Conservation (phyloP, 75 land plant species). For the Sequoiadendron giganteum region DNA sequence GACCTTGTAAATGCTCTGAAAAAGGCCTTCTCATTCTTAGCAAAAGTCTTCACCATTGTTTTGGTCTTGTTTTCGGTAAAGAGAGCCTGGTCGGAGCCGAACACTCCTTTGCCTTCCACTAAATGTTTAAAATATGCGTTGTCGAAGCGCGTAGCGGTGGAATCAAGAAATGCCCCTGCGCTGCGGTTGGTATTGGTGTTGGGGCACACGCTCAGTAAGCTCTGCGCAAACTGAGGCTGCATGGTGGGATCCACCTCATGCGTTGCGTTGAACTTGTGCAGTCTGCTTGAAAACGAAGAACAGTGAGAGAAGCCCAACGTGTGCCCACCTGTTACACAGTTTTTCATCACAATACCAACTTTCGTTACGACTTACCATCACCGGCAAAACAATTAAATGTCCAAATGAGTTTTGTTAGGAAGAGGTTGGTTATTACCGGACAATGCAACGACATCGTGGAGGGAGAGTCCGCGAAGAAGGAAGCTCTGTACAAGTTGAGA, state of each 20-base stretch:
- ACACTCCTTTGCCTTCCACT: slow-evolving; percentile 15
- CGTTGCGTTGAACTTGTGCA: slow-evolving; percentile 15
- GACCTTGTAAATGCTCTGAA: slow-evolving; percentile 41
- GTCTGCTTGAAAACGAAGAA: slow-evolving; percentile 9
- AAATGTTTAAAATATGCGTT: slow-evolving; percentile 10
- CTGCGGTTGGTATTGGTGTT: slow-evolving; percentile 8
- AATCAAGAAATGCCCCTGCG: slow-evolving; percentile 14
- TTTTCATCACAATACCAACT: no score
- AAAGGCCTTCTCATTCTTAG: slow-evolving; percentile 38
- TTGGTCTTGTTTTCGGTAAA: slow-evolving; percentile 26
- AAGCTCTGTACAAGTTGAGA: slow-evolving; percentile 21
- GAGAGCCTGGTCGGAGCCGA: slow-evolving; percentile 56
- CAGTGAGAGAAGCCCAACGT: slow-evolving; percentile 26
- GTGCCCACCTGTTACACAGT: slow-evolving; percentile 16
- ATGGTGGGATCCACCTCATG: background rate
- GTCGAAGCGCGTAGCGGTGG: slow-evolving; percentile 13
- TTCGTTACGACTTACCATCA: no score
- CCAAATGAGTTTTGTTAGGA: no score
- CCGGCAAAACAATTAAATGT: no score
- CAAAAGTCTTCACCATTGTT: slow-evolving; percentile 45
- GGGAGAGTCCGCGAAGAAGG: slow-evolving; percentile 21
- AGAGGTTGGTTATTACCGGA: slow-evolving; percentile 17
- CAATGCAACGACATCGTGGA: slow-evolving; percentile 30
- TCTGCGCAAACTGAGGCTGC: slow-evolving; percentile 9
- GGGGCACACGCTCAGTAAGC: slow-evolving; percentile 2